Conservation (phyloP, 1,284 basidiomycete genomes). For the Trichosporon inkin region DNA sequence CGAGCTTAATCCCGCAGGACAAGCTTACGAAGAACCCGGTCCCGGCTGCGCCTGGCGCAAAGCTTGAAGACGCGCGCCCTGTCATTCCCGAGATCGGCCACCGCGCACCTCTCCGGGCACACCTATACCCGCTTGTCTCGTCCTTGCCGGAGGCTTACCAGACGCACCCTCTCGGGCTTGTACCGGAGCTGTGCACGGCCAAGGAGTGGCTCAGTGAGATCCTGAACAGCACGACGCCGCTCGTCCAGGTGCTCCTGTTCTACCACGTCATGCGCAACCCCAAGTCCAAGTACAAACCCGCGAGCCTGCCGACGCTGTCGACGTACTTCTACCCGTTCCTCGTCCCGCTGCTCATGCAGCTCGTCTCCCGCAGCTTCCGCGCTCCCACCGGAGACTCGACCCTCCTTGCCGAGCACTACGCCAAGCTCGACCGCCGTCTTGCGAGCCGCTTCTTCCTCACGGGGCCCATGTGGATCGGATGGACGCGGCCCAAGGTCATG, state of each 20-base stretch:
- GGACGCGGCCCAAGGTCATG: constrained; percentile 75
- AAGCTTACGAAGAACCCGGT: constrained; percentile 6
- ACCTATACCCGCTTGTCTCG: constrained; percentile 44
- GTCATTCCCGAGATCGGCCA: constrained; percentile 41
- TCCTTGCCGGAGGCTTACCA: constrained; percentile 40
- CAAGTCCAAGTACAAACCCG: constrained; percentile 20
- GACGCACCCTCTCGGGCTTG: constrained; percentile 34
- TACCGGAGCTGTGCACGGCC: constrained; percentile 31
- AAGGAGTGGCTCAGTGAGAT: constrained; percentile 38
- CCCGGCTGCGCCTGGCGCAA: not conserved
- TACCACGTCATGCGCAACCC: not conserved
- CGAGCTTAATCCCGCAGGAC: constrained; percentile 57
- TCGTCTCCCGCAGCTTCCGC: constrained; percentile 39
- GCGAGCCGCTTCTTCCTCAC: constrained; percentile 75
- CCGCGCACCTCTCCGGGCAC: constrained; percentile 57
- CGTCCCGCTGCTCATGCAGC: constrained; percentile 34
- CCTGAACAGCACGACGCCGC: constrained; percentile 33
- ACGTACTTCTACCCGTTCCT: constrained; percentile 37
- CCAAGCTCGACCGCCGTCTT: constrained; percentile 71
- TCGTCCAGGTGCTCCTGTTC: constrained; percentile 59
- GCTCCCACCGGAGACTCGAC: constrained; percentile 21
- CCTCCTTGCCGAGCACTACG: constrained; percentile 60
- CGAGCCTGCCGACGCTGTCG: constrained; percentile 41
- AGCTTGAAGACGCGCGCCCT: constrained; percentile 43
- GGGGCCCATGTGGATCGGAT: constrained; percentile 81